Percentiles rank a stretch among this genome's conserved stretches.
Evolutionary conservation across 306 rosid genomes (phyloP).

Genomic region (Urtica urens): DNA sequence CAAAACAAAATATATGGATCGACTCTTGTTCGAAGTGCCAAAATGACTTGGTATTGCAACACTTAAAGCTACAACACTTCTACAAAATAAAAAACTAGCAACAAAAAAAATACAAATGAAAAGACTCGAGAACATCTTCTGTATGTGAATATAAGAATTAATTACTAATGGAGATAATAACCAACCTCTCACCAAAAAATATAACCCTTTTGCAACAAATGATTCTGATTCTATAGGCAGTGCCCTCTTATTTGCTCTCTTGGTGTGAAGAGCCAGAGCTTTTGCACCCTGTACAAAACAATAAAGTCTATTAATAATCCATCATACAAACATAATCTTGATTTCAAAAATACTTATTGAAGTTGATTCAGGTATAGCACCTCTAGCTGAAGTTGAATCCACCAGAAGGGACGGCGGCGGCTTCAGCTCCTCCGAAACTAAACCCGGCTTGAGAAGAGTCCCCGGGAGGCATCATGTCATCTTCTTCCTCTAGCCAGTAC

Average conservation of each 20-base stretch:
- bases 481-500: conserved; percentile 95
- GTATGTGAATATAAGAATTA: conserved; percentile 12
- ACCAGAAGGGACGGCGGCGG: conserved; percentile 69
- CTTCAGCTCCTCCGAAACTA: conserved; percentile 47
- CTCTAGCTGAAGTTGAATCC: conserved; percentile 86
- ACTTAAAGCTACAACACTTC: conserved; percentile 19
- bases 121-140: conserved; percentile 21
- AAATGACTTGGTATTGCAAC: conserved; percentile 22
- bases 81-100: conserved; percentile 13
- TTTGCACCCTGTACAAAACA: background rate
- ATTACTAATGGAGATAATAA: conserved; percentile 14
- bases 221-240: conserved; percentile 20
- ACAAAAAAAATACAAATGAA: conserved; percentile 4
- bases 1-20: conserved; percentile 2
- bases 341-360: background rate
- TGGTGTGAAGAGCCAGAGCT: background rate
- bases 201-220: conserved; percentile 22
- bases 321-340: background rate
- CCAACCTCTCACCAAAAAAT: conserved; percentile 19
- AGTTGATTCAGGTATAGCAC: conserved; percentile 7
- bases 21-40: conserved; percentile 32
- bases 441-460: conserved; percentile 55
- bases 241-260: conserved; percentile 21
- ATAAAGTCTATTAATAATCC: background rate
- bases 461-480: conserved; percentile 93